Conservation (phyloP, 2,329 filamentous ascomycete genomes). For the Myriosclerotinia curreyana region DNA sequence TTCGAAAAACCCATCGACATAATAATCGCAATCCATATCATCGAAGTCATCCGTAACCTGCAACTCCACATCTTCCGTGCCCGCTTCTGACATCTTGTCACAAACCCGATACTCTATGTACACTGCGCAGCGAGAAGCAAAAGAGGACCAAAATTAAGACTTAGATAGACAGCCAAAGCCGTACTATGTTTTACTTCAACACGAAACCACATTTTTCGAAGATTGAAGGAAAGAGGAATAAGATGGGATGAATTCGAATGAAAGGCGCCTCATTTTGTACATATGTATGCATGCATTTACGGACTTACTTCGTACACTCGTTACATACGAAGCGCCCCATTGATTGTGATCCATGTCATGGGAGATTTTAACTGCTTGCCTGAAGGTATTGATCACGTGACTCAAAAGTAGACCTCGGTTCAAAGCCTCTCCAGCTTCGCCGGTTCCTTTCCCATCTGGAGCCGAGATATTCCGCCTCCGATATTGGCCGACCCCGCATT, state of each 20-base stretch:
- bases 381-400: no score
- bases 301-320: no score
- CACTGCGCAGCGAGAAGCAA: neutral
- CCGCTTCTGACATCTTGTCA: conserved; percentile 7
- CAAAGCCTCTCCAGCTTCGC: neutral
- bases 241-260: no score
- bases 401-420: conserved; percentile 2
- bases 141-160: neutral
- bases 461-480: conserved; percentile 19
- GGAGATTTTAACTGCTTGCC: no score
- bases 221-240: neutral
- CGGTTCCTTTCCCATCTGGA: neutral
- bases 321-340: no score
- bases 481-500: conserved; percentile 16
- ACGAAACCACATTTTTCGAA: neutral
- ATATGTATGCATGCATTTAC: conserved; percentile 1
- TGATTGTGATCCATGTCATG: no score
- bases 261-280: no score
- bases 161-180: conserved; percentile 1
- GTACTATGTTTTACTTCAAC: neutral
- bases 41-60: neutral
- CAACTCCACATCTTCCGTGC: neutral
- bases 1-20: conserved; percentile 7
- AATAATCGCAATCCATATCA: neutral
- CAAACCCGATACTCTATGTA: neutral